Evolutionary conservation across 2,329 filamentous ascomycete genomes (phyloP).

Genomic region (Amauroascus niger): DNA sequence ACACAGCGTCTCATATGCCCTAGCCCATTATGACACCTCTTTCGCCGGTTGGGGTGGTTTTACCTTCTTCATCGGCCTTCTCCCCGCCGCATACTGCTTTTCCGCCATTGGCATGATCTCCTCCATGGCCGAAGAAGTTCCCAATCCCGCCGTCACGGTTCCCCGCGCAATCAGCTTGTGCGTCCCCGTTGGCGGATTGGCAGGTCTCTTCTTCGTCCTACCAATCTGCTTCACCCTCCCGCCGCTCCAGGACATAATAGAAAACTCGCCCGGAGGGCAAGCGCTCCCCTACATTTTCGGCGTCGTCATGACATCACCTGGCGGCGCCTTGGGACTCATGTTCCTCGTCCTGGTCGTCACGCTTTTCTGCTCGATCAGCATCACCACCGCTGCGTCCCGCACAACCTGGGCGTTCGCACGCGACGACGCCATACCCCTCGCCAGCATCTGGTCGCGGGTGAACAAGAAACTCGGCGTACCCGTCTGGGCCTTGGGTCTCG

Average conservation of each 20-base stretch:
- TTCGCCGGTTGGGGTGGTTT: conserved; percentile 39
- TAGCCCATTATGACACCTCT: conserved; percentile 12
- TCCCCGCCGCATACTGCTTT: conserved; percentile 51
- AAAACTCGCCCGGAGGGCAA: conserved; percentile 39
- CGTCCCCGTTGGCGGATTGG: conserved; percentile 41
- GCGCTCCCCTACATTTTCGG: conserved; percentile 44
- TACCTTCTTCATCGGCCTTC: conserved; percentile 53
- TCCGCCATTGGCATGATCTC: conserved; percentile 54
- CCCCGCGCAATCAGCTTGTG: conserved; percentile 40
- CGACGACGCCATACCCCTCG: conserved; percentile 37
- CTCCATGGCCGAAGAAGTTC: conserved; percentile 53
- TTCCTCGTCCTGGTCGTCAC: conserved; percentile 43
- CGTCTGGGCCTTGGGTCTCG: conserved; percentile 35
- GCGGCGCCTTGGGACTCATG: conserved; percentile 24
- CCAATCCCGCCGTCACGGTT: conserved; percentile 44
- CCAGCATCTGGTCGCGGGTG: conserved; percentile 31
- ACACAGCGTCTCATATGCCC: conserved; percentile 40
- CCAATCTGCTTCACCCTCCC: conserved; percentile 16
- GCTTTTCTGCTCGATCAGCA: conserved; percentile 43
- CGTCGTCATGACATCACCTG: conserved; percentile 11
- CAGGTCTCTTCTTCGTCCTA: conserved; percentile 39
- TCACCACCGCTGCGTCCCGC: conserved; percentile 43
- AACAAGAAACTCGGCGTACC: conserved; percentile 32
- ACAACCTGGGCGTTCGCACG: conserved; percentile 41
- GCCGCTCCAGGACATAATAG: conserved; percentile 27